Evolutionary conservation across 352 stramenopile genomes (phyloP).

Genomic region (Globisporangium irregulare): DNA sequence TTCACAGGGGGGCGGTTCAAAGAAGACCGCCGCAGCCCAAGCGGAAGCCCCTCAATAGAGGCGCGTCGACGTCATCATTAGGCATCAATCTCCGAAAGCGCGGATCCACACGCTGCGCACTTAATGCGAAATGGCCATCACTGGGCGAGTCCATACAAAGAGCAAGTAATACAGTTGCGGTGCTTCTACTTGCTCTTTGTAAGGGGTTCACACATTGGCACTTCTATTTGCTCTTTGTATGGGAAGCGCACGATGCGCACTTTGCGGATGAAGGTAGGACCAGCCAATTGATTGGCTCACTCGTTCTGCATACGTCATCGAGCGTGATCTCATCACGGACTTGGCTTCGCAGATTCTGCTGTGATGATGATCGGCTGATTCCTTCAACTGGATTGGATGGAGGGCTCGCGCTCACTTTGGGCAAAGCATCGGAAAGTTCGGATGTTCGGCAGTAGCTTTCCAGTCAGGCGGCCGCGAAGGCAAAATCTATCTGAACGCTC

Average conservation of each 20-base stretch:
- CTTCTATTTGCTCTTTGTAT: not conserved
- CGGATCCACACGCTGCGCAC: not conserved
- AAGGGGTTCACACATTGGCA: too few species aligned
- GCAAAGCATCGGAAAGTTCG: not conserved
- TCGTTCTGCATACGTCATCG: not conserved
- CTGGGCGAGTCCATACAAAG: too few species aligned
- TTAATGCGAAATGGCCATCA: too few species aligned
- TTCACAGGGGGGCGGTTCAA: conserved; percentile 8
- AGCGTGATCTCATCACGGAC: not conserved
- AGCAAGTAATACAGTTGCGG: too few species aligned
- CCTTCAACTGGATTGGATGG: not conserved
- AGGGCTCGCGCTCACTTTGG: not conserved
- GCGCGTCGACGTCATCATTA: conserved; percentile 5
- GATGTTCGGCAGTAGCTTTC: not conserved
- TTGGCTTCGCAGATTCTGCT: conserved; percentile 1
- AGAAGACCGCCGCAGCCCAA: not conserved
- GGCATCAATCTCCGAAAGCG: not conserved
- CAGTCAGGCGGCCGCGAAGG: not conserved
- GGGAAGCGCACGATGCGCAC: not conserved
- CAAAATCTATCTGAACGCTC: not conserved
- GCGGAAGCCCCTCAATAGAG: conserved; percentile 9
- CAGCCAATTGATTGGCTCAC: not conserved
- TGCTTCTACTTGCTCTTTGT: too few species aligned
- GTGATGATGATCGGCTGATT: not conserved
- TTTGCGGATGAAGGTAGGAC: not conserved